phyloP scores from a whole-genome alignment of 371 early-diverging fungal genomes.

The Dinochytrium kinnereticum region DNA sequence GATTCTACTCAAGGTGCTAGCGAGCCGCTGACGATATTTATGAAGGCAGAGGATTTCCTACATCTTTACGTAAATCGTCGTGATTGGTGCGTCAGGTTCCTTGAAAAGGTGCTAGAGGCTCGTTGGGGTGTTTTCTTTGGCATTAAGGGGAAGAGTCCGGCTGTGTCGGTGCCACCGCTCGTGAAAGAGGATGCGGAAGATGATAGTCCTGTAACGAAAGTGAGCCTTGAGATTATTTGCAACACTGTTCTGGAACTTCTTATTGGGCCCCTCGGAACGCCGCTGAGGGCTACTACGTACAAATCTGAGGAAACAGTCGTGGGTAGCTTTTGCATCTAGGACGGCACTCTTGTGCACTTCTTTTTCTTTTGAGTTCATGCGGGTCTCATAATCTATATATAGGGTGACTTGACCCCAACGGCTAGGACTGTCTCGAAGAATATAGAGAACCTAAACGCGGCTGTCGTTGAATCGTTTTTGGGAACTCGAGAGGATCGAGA shows the following conservation, averaged over 20 bases:
- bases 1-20: too few relatives aligned
- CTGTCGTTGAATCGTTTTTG: slow-evolving; percentile 7
- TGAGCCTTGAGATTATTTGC: slow-evolving; percentile 71
- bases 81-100: slow-evolving; percentile 71
- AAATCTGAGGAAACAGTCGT: slow-evolving; percentile 11
- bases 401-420: slow-evolving; percentile 14
- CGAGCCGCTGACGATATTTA: too few relatives aligned
- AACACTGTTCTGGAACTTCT: slow-evolving; percentile 92
- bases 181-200: slow-evolving; percentile 60
- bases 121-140: slow-evolving; percentile 54
- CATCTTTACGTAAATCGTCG: slow-evolving; percentile 78
- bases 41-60: slow-evolving; percentile 56
- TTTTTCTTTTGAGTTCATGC: not conserved
- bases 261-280: slow-evolving; percentile 42
- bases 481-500: slow-evolving; percentile 43
- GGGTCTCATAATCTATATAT: not conserved
- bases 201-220: too few relatives aligned
- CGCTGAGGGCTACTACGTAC: not conserved
- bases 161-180: slow-evolving; percentile 8
- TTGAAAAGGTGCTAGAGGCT: slow-evolving; percentile 71
- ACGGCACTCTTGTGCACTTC: too few relatives aligned
- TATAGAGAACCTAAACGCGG: not conserved
- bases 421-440: not conserved
- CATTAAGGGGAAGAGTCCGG: slow-evolving; percentile 33
- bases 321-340: too few relatives aligned